phyloP scores from a whole-genome alignment of 1,284 basidiomycete species.

The Cryptococcus deneoformans region DNA sequence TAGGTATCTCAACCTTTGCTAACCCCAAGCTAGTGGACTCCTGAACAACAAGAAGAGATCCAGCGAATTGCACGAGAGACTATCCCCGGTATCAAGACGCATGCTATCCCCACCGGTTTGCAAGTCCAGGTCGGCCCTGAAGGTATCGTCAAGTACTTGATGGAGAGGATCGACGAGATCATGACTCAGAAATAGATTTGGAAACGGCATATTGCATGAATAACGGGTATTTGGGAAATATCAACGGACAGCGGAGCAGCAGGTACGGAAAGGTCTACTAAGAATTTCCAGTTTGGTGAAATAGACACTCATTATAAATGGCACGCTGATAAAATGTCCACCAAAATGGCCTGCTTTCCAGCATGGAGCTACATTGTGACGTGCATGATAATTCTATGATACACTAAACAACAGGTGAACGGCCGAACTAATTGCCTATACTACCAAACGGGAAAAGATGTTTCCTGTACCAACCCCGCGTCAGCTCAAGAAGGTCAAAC shows the following conservation, averaged over 20 bases:
- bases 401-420: too few species aligned
- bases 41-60: conserved; percentile 45
- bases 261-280: too few species aligned
- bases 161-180: conserved; percentile 43
- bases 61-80: conserved; percentile 43
- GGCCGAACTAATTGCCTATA: too few species aligned
- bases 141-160: conserved; percentile 41
- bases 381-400: too few species aligned
- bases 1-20: background rate
- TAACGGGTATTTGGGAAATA: too few species aligned
- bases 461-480: conserved; percentile 14
- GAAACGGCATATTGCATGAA: too few species aligned
- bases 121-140: conserved; percentile 45
- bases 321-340: too few species aligned
- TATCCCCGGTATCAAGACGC: conserved; percentile 45
- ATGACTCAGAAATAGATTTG: conserved; percentile 17
- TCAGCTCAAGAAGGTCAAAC: background rate
- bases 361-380: too few species aligned
- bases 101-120: conserved; percentile 44
- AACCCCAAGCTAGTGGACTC: conserved; percentile 38
- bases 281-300: too few species aligned
- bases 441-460: conserved; percentile 14
- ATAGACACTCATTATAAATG: too few species aligned
- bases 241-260: too few species aligned
- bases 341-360: too few species aligned